Evolutionary conservation across 2,329 filamentous ascomycete genomes (phyloP).

Genomic region (Diaporthe australafricana): DNA sequence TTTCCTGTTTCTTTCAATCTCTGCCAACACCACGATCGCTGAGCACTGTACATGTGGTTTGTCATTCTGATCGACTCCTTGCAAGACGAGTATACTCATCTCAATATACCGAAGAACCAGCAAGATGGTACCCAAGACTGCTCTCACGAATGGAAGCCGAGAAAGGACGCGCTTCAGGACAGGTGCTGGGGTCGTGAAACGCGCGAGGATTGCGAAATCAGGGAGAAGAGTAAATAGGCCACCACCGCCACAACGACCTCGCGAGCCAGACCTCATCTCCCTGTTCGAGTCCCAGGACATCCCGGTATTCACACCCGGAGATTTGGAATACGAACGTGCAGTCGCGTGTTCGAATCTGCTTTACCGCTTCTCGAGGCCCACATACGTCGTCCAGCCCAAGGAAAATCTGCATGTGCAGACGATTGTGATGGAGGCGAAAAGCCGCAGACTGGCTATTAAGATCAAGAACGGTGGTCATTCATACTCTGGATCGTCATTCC

Average conservation of each 20-base stretch:
- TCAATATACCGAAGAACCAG: not conserved
- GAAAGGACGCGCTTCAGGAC: not conserved
- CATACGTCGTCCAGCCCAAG: constrained; percentile 42
- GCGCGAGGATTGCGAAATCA: not conserved
- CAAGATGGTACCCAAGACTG: not conserved
- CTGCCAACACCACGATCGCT: too few species aligned
- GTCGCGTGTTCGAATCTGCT: constrained; percentile 45
- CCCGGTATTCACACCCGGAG: constrained; percentile 24
- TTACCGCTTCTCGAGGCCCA: constrained; percentile 43
- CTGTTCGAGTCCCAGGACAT: constrained; percentile 2
- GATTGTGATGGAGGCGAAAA: constrained; percentile 38
- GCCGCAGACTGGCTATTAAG: constrained; percentile 37
- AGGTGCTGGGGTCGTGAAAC: not conserved
- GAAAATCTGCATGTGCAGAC: constrained; percentile 36
- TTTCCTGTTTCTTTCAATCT: not conserved
- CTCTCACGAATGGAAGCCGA: too few species aligned
- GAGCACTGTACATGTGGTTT: not conserved
- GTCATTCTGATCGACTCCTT: not conserved
- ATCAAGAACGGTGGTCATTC: constrained; percentile 49
- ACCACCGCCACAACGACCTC: not conserved
- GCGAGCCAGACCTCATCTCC: not conserved
- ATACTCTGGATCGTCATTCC: constrained; percentile 46
- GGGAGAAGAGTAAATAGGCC: too few species aligned
- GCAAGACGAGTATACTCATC: not conserved
- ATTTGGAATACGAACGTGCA: constrained; percentile 40